phyloP scores from a whole-genome alignment of 176 grass and related monocot genomes.

The barley (Hordeum vulgare) region DNA sequence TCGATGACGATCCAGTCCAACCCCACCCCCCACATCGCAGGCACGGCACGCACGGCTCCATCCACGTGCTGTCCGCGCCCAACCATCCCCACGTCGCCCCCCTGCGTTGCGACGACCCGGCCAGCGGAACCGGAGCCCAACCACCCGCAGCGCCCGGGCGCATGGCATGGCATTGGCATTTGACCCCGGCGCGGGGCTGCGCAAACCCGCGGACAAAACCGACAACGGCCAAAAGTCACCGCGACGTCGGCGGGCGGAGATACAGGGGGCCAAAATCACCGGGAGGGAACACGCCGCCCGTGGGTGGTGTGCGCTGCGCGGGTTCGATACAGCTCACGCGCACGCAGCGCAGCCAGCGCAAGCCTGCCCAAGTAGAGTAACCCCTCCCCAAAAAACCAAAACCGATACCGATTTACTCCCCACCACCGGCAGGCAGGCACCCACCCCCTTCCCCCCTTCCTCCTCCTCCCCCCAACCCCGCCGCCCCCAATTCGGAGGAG shows the following conservation, averaged over 20 bases:
- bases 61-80: slow-evolving; percentile 2
- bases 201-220: not conserved
- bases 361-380: no score
- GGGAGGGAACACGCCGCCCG: not conserved
- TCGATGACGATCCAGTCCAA: no score
- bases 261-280: not conserved
- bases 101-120: not conserved
- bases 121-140: not conserved
- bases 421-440: not conserved
- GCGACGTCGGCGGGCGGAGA: not conserved
- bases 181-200: not conserved
- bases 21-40: no score
- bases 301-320: not conserved
- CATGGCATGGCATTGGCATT: not conserved
- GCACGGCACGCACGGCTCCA: not conserved
- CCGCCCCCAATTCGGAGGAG: slow-evolving; percentile 29
- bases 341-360: not conserved
- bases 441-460: not conserved
- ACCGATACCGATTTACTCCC: slow-evolving; percentile 30
- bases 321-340: slow-evolving; percentile 27
- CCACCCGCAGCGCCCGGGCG: not conserved
- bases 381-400: not conserved
- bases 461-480: not conserved
- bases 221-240: not conserved
- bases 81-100: slow-evolving; percentile 21